phyloP scores from a whole-genome alignment of 2,329 filamentous ascomycete species.

The Aspergillus piperis region DNA sequence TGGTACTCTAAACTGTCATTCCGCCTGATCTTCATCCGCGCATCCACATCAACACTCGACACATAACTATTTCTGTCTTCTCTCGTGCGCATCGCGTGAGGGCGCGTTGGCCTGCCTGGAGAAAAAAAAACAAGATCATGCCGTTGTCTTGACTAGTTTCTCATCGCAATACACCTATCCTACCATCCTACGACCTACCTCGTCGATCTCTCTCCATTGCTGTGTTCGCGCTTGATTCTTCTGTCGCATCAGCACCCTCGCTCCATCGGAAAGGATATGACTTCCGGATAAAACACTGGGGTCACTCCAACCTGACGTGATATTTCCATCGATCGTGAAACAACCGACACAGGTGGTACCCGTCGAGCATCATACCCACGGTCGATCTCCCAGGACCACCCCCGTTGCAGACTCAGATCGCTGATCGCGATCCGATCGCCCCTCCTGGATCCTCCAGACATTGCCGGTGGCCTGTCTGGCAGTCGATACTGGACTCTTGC shows the following conservation, averaged over 20 bases:
- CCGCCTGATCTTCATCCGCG: neutral
- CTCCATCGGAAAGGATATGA: constrained; percentile 1
- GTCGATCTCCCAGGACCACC: constrained; percentile 5
- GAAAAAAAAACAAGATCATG: constrained; percentile 6
- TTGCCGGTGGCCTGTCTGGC: constrained; percentile 49
- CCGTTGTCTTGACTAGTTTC: constrained; percentile 11
- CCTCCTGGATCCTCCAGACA: constrained; percentile 53
- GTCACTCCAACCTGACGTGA: neutral
- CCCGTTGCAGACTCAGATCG: constrained; percentile 11
- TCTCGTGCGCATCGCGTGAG: neutral
- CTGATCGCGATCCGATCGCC: constrained; percentile 42
- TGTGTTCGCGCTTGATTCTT: no score
- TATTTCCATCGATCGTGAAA: constrained; percentile 23
- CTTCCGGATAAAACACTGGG: neutral
- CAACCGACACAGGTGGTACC: neutral
- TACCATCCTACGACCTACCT: no score
- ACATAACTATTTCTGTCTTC: neutral
- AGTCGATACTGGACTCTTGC: constrained; percentile 51
- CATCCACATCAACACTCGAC: neutral
- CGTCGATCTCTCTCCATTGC: no score
- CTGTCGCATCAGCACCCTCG: neutral
- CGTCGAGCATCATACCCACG: neutral
- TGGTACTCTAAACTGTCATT: constrained; percentile 4
- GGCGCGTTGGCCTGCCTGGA: neutral
- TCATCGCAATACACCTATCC: no score